Conservation (phyloP, 2,329 filamentous ascomycete species). For the Fusarium chaquense region DNA sequence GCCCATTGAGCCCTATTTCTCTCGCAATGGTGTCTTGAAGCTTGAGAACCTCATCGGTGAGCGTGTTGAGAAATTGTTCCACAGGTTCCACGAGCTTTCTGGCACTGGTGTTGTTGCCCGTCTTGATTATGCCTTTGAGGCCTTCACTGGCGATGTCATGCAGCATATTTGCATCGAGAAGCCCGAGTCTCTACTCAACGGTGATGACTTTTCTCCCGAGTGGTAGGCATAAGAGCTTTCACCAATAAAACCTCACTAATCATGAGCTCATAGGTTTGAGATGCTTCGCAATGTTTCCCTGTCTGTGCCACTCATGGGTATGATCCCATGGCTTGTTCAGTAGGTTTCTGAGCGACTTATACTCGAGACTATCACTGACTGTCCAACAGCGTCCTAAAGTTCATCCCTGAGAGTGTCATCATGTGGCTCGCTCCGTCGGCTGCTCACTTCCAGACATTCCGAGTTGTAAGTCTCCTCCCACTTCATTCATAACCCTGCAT, state of each 20-base stretch:
- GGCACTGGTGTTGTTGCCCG: neutral
- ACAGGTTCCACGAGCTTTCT: neutral
- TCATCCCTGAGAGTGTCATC: neutral
- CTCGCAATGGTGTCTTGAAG: neutral
- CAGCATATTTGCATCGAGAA: neutral
- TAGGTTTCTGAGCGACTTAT: neutral
- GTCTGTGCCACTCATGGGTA: neutral
- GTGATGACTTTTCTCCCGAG: neutral
- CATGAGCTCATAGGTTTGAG: neutral
- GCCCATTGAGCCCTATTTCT: neutral
- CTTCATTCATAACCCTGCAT: too few relatives aligned
- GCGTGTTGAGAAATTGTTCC: neutral
- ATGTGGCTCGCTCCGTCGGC: neutral
- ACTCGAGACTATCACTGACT: accelerated
- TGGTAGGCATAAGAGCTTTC: neutral
- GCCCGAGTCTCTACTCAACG: neutral
- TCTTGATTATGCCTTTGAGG: neutral
- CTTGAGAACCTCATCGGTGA: neutral
- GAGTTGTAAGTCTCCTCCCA: neutral
- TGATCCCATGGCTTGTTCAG: neutral
- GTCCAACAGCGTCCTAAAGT: neutral
- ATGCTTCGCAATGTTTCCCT: neutral
- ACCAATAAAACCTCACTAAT: neutral
- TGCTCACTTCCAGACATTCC: neutral
- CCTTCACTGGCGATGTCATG: neutral